Evolutionary conservation across 345 rosid species (phyloP).

Genomic region (Reutealis trisperma): DNA sequence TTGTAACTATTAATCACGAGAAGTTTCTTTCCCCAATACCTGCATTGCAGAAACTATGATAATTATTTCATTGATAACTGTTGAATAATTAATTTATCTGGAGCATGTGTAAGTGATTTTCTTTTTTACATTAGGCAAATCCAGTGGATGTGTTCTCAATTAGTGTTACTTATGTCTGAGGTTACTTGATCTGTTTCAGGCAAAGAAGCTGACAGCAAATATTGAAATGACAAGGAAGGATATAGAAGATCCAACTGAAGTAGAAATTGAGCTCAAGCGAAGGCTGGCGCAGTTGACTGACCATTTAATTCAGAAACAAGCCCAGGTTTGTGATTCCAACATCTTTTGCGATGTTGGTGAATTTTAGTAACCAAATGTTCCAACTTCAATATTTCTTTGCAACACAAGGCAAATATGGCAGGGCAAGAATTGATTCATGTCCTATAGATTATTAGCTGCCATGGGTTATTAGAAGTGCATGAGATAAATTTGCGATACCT

Average conservation of each 20-base stretch:
- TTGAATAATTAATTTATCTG: neutral
- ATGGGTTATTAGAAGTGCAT: too few relatives aligned
- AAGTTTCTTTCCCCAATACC: neutral
- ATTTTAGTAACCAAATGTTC: too few relatives aligned
- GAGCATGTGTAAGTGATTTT: conserved; percentile 5
- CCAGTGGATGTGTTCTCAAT: neutral
- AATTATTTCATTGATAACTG: neutral
- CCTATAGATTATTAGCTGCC: too few relatives aligned
- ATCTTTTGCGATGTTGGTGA: neutral
- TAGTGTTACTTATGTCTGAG: neutral
- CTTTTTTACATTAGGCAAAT: neutral
- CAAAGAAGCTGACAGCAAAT: conserved; percentile 57
- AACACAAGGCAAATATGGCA: too few relatives aligned
- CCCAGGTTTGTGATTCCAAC: conserved; percentile 62
- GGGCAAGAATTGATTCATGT: too few relatives aligned
- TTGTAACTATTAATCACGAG: neutral
- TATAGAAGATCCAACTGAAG: conserved; percentile 86
- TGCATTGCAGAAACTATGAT: neutral
- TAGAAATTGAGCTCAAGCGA: conserved; percentile 78
- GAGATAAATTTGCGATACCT: too few relatives aligned
- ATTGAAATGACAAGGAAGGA: conserved; percentile 73
- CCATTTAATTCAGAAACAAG: conserved; percentile 96
- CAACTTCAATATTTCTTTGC: too few relatives aligned
- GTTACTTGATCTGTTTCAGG: conserved; percentile 41
- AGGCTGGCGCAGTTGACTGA: conserved; percentile 92